A percentile compares a stretch with the other conserved stretches of the same genome.
These are phyloP conservation scores for Williopsis jadinii DNA, from an alignment of 1,139 yeast species.

Conservation along the genomic window DNA sequence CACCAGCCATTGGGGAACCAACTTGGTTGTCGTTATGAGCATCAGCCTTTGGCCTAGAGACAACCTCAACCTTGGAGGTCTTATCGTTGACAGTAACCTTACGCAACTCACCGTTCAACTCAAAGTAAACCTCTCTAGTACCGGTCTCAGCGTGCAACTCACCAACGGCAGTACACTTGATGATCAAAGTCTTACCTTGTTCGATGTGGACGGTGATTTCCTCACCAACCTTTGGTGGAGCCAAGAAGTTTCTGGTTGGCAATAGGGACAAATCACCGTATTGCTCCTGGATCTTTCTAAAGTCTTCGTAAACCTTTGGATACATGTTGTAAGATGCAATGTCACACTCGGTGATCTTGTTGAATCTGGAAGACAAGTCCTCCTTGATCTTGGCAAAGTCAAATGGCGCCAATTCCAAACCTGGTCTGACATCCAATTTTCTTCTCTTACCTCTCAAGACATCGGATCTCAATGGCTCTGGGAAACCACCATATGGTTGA, in stretches of 20 bases:
- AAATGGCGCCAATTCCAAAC: slow-evolving; percentile 77
- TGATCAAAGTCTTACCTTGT: slow-evolving; percentile 88
- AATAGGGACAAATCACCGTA: slow-evolving; percentile 91
- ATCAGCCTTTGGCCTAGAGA: slow-evolving; percentile 87
- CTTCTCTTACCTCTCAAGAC: slow-evolving; percentile 85
- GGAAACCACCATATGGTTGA: slow-evolving; percentile 99
- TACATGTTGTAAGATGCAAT: slow-evolving; percentile 95
- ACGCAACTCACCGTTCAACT: slow-evolving; percentile 96
- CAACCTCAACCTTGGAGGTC: slow-evolving; percentile 74
- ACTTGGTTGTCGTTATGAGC: slow-evolving; percentile 81
- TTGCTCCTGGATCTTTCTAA: slow-evolving; percentile 62
- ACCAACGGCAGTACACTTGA: slow-evolving; percentile 89
- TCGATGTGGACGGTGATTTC: slow-evolving; percentile 87
- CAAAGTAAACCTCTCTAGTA: slow-evolving; percentile 92
- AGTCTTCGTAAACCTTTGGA: slow-evolving; percentile 93
- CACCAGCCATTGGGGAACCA: slow-evolving; percentile 99
- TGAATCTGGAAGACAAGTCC: slow-evolving; percentile 63
- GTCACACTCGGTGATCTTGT: slow-evolving; percentile 71
- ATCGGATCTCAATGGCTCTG: slow-evolving; percentile 93
- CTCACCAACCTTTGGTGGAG: slow-evolving; percentile 81
- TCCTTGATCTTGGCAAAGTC: slow-evolving; percentile 65
- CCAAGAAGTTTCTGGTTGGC: slow-evolving; percentile 86
- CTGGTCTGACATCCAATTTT: slow-evolving; percentile 86
- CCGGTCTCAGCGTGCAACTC: slow-evolving; percentile 84
- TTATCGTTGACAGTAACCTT: slow-evolving; percentile 89